These are phyloP conservation scores for Globisporangium carolinianum DNA, from an alignment of 352 stramenopile genomes.

Conservation along the genomic window DNA sequence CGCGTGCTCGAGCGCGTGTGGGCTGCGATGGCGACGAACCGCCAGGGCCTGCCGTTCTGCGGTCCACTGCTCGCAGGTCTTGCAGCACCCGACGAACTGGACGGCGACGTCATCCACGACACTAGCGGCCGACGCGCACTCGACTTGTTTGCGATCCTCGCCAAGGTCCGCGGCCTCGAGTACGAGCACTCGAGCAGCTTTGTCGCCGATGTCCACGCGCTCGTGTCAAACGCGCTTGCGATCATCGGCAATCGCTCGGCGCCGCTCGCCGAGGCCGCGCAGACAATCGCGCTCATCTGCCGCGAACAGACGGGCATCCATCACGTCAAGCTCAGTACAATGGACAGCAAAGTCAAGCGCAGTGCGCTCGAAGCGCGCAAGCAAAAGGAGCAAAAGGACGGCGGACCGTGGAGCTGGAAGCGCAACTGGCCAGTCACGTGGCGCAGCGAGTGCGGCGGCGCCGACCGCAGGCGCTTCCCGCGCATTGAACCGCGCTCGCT, in stretches of 20 bases:
- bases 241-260: constrained; percentile 51
- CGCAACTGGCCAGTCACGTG: constrained; percentile 60
- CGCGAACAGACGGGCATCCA: constrained; percentile 74
- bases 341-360: constrained; percentile 59
- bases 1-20: constrained; percentile 79
- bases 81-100: constrained; percentile 17
- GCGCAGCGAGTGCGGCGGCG: constrained; percentile 69
- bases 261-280: constrained; percentile 60
- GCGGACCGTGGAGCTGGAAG: constrained; percentile 22
- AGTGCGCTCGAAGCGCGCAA: constrained; percentile 29
- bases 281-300: constrained; percentile 67
- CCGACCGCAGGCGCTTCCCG: constrained; percentile 58
- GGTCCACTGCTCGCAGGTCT: constrained; percentile 64
- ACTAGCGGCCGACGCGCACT: constrained; percentile 14
- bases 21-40: constrained; percentile 83
- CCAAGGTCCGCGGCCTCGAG: constrained; percentile 61
- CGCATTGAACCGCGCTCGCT: constrained; percentile 56
- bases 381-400: constrained; percentile 27
- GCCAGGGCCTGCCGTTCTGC: constrained; percentile 76
- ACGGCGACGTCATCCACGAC: not conserved
- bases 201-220: constrained; percentile 50
- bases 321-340: constrained; percentile 42
- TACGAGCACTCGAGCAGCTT: constrained; percentile 61
- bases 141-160: constrained; percentile 70
- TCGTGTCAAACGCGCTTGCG: constrained; percentile 57